A percentile compares a stretch with the other conserved stretches of the same genome.
phyloP scores from a whole-genome alignment of 208 protist genomes.

The Leishmania gerbilli region DNA sequence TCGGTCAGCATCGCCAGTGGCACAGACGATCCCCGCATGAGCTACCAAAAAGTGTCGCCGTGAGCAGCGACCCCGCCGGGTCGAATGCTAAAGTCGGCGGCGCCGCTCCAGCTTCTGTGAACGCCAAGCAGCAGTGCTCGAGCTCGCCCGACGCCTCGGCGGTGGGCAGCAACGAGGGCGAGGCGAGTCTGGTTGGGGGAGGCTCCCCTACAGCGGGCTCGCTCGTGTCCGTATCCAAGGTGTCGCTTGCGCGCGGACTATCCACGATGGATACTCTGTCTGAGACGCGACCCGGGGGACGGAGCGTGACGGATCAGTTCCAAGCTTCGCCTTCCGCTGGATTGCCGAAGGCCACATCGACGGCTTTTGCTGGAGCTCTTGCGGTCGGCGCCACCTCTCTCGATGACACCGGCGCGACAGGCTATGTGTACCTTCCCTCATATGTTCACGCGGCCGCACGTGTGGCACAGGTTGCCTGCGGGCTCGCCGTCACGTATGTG shows the following conservation, averaged over 20 bases:
- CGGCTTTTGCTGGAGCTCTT: background rate
- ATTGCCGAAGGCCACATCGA: conserved; percentile 1
- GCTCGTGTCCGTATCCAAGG: background rate
- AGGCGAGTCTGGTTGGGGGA: background rate
- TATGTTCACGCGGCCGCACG: conserved; percentile 37
- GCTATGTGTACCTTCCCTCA: conserved; percentile 24
- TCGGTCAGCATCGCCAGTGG: conserved; percentile 24
- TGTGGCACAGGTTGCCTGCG: conserved; percentile 59
- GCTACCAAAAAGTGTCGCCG: background rate
- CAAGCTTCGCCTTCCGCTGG: background rate
- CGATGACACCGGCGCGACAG: background rate
- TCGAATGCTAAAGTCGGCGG: background rate
- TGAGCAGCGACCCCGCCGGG: background rate
- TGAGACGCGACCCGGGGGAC: background rate
- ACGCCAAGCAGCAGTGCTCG: background rate
- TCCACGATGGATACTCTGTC: background rate
- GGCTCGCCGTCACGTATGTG: conserved; percentile 60
- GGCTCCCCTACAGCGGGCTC: background rate
- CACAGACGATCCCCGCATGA: background rate
- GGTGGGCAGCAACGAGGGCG: background rate
- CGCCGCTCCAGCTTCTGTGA: background rate
- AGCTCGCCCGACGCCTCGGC: background rate
- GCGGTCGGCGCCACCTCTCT: background rate
- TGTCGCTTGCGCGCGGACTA: background rate
- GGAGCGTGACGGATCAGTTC: background rate